Evolutionary conservation across 306 rosid genomes (phyloP).

Genomic region (Quercus aquifolioides): DNA sequence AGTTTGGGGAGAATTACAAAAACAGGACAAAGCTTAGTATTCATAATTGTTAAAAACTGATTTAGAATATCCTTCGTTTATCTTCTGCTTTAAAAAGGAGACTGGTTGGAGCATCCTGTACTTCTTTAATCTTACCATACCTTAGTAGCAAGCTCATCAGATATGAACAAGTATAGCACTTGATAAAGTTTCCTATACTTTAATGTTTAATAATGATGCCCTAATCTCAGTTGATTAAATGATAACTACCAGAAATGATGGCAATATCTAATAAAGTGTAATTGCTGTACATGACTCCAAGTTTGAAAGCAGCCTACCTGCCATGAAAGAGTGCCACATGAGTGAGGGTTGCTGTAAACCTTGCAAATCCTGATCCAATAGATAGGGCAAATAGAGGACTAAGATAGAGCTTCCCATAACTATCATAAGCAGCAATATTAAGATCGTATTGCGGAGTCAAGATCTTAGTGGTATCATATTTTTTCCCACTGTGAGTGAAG

Average conservation of each 20-base stretch:
- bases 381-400: constrained; percentile 97
- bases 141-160: not conserved
- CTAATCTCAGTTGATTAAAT: not conserved
- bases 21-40: too few relatives aligned
- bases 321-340: constrained; percentile 94
- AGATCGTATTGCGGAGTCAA: constrained; percentile 70
- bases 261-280: not conserved
- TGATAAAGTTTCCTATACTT: not conserved
- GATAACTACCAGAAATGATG: not conserved
- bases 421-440: constrained; percentile 64
- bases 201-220: not conserved
- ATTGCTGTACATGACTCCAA: not conserved
- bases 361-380: constrained; percentile 90
- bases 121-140: not conserved
- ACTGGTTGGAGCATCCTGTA: not conserved
- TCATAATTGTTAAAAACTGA: too few relatives aligned
- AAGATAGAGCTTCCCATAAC: constrained; percentile 87
- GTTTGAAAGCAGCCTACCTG: constrained; percentile 44
- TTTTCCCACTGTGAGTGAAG: constrained; percentile 58
- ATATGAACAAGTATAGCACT: not conserved
- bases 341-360: constrained; percentile 89
- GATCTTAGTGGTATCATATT: constrained; percentile 84
- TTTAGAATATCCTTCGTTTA: not conserved
- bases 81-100: not conserved
- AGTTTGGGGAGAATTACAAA: not conserved